Conservation (phyloP, 2,329 filamentous ascomycete genomes). For the Aspergillus persii region DNA sequence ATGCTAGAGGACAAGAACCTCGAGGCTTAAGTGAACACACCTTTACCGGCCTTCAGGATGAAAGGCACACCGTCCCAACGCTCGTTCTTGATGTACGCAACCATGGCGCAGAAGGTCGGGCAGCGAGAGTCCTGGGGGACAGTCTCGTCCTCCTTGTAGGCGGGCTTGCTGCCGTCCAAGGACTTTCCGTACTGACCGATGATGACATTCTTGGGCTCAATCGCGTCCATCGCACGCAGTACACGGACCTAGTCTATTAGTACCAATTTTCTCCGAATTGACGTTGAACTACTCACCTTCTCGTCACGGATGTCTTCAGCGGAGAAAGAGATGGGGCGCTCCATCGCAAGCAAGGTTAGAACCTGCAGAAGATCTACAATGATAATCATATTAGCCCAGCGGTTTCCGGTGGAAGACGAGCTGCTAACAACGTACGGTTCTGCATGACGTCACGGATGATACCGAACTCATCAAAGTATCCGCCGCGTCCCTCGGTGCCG, state of each 20-base stretch:
- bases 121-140: constrained; percentile 96
- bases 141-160: constrained; percentile 98
- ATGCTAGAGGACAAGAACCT: neutral
- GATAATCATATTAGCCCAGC: constrained; percentile 18
- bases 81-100: constrained; percentile 99
- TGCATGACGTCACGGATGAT: constrained; percentile 99
- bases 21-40: constrained; percentile 27
- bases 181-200: constrained; percentile 98
- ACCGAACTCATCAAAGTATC: constrained; percentile 99
- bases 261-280: neutral
- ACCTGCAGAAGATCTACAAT: constrained; percentile 81
- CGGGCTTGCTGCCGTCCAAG: constrained; percentile 90
- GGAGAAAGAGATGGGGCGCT: constrained; percentile 96
- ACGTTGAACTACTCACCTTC: constrained; percentile 53
- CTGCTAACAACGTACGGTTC: constrained; percentile 64
- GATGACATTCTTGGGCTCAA: constrained; percentile 99
- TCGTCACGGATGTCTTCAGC: constrained; percentile 98
- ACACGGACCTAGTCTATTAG: constrained; percentile 65
- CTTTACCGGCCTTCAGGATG: constrained; percentile 98
- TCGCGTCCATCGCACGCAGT: constrained; percentile 84
- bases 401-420: neutral
- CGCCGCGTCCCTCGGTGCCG: constrained; percentile 93
- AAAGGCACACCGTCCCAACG: constrained; percentile 98
- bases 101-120: constrained; percentile 96
- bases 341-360: constrained; percentile 93